These are phyloP conservation scores for Saturnispora diversa DNA, from an alignment of 805 yeast genomes.

Conservation along the genomic window DNA sequence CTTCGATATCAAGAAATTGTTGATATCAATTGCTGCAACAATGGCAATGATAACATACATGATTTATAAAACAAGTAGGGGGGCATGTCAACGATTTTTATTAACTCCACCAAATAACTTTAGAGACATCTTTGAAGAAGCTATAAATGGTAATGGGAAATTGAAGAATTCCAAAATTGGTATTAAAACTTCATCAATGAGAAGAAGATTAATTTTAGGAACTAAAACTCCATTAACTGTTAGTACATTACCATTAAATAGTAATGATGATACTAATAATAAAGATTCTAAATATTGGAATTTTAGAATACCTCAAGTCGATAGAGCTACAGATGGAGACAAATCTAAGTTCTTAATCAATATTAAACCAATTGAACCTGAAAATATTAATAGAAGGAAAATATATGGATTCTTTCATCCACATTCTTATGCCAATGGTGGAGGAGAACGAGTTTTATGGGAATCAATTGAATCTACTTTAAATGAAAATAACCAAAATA, in stretches of 20 bases:
- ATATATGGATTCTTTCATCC: constrained; percentile 92
- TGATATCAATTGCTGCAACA: background rate
- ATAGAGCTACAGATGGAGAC: constrained; percentile 16
- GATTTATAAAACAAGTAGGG: background rate
- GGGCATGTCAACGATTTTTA: constrained; percentile 20
- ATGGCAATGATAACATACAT: background rate
- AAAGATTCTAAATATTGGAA: constrained; percentile 14
- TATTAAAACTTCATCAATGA: constrained; percentile 20
- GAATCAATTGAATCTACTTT: constrained; percentile 76
- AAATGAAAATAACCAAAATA: constrained; percentile 36
- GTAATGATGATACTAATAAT: constrained; percentile 11
- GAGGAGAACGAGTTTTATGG: constrained; percentile 97
- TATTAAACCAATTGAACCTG: constrained; percentile 23
- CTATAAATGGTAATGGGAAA: constrained; percentile 18
- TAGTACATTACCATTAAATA: constrained; percentile 29
- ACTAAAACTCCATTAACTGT: constrained; percentile 26
- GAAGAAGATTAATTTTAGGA: constrained; percentile 29
- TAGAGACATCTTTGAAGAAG: constrained; percentile 20
- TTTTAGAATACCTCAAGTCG: constrained; percentile 25
- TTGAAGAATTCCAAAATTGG: constrained; percentile 22
- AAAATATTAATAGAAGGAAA: constrained; percentile 32
- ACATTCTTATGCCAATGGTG: constrained; percentile 92
- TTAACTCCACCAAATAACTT: constrained; percentile 26
- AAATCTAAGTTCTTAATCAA: constrained; percentile 17
- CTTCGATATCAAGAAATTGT: no score